Evolutionary conservation across 2,329 filamentous ascomycete species (phyloP).

Genomic region (Xylaria hypoxylon): DNA sequence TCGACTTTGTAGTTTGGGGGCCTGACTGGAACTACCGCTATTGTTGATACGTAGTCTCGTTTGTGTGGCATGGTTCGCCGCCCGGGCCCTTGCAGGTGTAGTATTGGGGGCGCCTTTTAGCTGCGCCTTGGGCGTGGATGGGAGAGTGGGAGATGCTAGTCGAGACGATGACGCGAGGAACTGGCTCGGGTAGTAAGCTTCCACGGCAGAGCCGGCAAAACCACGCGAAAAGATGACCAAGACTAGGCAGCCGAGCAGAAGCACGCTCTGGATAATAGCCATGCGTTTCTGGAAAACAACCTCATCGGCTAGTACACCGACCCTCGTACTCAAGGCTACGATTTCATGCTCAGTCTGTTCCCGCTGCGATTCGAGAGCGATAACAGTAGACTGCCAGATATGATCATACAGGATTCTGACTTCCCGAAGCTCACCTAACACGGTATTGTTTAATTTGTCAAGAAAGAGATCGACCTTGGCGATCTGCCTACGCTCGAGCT

Average conservation of each 20-base stretch:
- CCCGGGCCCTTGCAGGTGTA: conserved; percentile 22
- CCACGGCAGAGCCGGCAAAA: conserved; percentile 49
- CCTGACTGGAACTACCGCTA: conserved; percentile 31
- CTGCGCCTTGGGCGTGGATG: conserved; percentile 45
- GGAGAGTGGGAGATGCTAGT: conserved; percentile 46
- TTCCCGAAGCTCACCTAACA: conserved; percentile 81
- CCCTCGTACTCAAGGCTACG: conserved; percentile 79
- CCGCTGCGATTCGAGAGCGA: conserved; percentile 89
- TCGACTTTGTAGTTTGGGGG: conserved; percentile 33
- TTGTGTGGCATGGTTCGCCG: conserved; percentile 20
- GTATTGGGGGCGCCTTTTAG: conserved; percentile 21
- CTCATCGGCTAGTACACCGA: conserved; percentile 94
- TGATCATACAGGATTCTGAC: conserved; percentile 92
- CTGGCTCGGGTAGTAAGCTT: conserved; percentile 50
- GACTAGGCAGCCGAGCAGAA: conserved; percentile 86
- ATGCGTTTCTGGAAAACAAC: conserved; percentile 89
- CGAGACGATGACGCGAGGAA: conserved; percentile 44
- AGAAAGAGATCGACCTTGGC: conserved; percentile 86
- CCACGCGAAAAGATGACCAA: conserved; percentile 83
- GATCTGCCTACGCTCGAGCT: conserved; percentile 88
- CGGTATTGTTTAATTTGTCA: conserved; percentile 85
- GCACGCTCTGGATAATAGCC: conserved; percentile 88
- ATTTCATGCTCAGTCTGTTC: conserved; percentile 87
- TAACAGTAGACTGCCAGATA: conserved; percentile 94
- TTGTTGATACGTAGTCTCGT: conserved; percentile 4